A percentile compares a stretch with the other conserved stretches of the same genome.
These are phyloP conservation scores for Lasiodiplodia theobromae DNA, from an alignment of 2,329 filamentous ascomycete species.

Conservation along the genomic window DNA sequence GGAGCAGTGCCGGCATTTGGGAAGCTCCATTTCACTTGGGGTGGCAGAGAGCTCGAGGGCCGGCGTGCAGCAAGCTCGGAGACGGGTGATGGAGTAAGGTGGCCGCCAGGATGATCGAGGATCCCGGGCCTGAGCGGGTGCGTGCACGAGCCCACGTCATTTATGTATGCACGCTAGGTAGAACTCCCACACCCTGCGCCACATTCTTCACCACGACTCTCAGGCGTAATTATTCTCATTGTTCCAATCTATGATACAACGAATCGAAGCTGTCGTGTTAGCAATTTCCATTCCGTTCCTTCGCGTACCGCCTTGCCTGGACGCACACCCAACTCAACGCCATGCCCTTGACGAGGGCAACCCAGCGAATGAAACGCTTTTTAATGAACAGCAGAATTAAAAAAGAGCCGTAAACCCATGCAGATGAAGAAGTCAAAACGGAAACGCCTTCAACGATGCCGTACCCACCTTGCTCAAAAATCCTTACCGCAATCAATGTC, in stretches of 20 bases:
- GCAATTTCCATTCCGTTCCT: conserved; percentile 23
- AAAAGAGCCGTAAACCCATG: background rate
- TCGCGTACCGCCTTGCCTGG: background rate
- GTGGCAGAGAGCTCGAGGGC: conserved; percentile 21
- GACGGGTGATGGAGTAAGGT: conserved; percentile 25
- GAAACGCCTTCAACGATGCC: conserved; percentile 20
- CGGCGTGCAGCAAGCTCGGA: conserved; percentile 27
- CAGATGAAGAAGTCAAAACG: background rate
- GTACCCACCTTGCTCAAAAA: conserved; percentile 12
- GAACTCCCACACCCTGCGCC: background rate
- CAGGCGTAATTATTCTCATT: conserved; percentile 8
- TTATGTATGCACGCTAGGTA: background rate
- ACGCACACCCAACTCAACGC: conserved; percentile 10
- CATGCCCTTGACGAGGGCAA: conserved; percentile 9
- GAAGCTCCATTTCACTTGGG: conserved; percentile 33
- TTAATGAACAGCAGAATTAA: conserved; percentile 1
- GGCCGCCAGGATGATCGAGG: conserved; percentile 22
- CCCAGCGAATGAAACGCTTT: conserved; percentile 21
- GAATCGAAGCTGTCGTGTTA: conserved; percentile 25
- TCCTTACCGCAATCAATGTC: conserved; percentile 15
- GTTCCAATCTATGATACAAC: conserved; percentile 26
- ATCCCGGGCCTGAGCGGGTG: conserved; percentile 1
- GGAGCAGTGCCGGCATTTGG: conserved; percentile 32
- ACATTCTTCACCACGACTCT: background rate
- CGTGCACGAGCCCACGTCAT: conserved; percentile 10